Evolutionary conservation across 2,329 filamentous ascomycete genomes (phyloP).

Genomic region (Purpureocillium lavendulum): DNA sequence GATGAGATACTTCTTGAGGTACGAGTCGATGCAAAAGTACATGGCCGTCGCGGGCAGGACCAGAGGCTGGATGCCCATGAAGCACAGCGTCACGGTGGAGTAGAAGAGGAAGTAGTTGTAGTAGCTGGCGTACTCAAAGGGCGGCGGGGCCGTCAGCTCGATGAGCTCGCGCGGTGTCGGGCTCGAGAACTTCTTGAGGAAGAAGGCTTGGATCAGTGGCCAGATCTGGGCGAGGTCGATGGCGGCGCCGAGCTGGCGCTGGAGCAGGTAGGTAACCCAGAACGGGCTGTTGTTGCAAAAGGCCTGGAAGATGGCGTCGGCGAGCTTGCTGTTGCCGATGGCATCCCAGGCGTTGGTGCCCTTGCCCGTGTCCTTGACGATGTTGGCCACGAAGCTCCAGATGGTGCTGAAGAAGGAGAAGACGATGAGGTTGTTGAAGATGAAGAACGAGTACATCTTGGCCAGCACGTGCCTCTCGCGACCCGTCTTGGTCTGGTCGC

Average conservation of each 20-base stretch:
- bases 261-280: slow-evolving; percentile 89
- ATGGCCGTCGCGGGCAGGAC: slow-evolving; percentile 78
- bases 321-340: slow-evolving; percentile 56
- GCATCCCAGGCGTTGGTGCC: slow-evolving; percentile 60
- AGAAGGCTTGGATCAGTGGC: slow-evolving; percentile 75
- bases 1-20: slow-evolving; percentile 89
- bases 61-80: slow-evolving; percentile 77
- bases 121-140: slow-evolving; percentile 92
- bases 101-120: slow-evolving; percentile 99
- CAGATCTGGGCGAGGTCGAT: slow-evolving; percentile 87
- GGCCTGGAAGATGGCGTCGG: slow-evolving; percentile 57
- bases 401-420: slow-evolving; percentile 86
- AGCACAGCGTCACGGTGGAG: slow-evolving; percentile 78
- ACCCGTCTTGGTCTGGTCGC: slow-evolving; percentile 86
- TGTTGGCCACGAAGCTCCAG: slow-evolving; percentile 62
- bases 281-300: slow-evolving; percentile 80
- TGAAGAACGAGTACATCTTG: slow-evolving; percentile 91
- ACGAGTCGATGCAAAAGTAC: slow-evolving; percentile 82
- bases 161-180: slow-evolving; percentile 89
- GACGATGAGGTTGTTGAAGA: slow-evolving; percentile 93
- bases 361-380: slow-evolving; percentile 50
- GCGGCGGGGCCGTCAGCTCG: slow-evolving; percentile 81
- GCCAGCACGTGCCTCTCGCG: slow-evolving; percentile 84
- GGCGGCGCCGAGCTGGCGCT: slow-evolving; percentile 88
- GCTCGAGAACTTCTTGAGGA: slow-evolving; percentile 73